Conservation (phyloP, 1,284 basidiomycete genomes). For the Heliocybe sulcata region DNA sequence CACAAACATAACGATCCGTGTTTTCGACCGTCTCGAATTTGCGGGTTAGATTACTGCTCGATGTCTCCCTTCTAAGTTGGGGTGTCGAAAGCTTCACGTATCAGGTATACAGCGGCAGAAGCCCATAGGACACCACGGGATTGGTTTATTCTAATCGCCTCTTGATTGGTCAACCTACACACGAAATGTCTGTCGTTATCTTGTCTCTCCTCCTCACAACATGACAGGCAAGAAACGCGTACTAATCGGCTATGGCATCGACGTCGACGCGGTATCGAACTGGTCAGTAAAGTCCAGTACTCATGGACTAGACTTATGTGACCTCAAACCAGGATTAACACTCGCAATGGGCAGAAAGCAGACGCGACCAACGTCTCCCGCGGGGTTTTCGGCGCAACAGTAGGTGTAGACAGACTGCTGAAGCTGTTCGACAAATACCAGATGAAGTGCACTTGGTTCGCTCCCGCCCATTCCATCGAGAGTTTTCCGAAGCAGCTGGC, state of each 20-base stretch:
- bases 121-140: background rate
- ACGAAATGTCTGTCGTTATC: no score
- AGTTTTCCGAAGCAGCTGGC: constrained; percentile 64
- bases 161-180: no score
- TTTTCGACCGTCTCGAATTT: no score
- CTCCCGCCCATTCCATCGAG: constrained; percentile 66
- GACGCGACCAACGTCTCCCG: constrained; percentile 12
- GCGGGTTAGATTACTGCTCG: no score
- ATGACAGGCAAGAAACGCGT: constrained; percentile 11
- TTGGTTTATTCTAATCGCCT: background rate
- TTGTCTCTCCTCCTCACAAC: no score
- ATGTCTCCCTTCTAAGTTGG: no score
- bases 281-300: constrained; percentile 20
- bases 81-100: background rate
- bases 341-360: background rate
- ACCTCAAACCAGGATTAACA: constrained; percentile 47
- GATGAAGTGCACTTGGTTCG: constrained; percentile 68
- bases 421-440: constrained; percentile 69
- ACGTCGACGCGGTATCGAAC: constrained; percentile 26
- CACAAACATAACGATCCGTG: no score
- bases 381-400: constrained; percentile 72
- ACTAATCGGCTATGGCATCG: constrained; percentile 25
- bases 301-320: constrained; percentile 59
- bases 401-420: constrained; percentile 61
- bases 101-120: background rate